A percentile compares a stretch with the other conserved stretches of the same genome.
phyloP scores from a whole-genome alignment of 202 grass and related monocot genomes.

The Zoysia matrella region DNA sequence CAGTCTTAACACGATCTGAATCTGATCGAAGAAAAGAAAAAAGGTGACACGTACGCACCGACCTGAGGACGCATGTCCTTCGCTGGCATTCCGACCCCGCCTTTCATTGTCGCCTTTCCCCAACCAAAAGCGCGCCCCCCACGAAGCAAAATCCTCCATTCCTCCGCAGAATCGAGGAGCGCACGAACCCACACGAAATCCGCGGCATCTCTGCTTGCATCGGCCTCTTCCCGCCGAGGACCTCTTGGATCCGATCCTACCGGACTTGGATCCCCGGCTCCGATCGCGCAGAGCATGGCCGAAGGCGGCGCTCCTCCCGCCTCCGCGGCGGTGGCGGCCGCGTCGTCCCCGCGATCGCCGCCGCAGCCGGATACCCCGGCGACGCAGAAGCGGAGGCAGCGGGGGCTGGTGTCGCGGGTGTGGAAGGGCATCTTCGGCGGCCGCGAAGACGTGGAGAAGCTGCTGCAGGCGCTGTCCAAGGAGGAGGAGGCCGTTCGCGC shows the following conservation, averaged over 20 bases:
- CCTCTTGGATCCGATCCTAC: not conserved
- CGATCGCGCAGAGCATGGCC: conserved; percentile 37
- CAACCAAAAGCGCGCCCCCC: conserved; percentile 29
- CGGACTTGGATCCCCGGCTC: not conserved
- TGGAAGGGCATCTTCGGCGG: conserved; percentile 77
- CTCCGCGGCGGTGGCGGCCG: not conserved
- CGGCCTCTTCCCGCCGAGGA: not conserved
- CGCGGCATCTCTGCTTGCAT: not conserved
- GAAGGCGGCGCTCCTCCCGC: conserved; percentile 35
- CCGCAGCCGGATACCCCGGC: conserved; percentile 39
- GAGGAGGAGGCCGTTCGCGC: conserved; percentile 77
- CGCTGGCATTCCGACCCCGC: not conserved
- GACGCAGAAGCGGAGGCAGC: conserved; percentile 58
- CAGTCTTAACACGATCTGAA: not conserved
- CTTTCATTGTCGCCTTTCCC: not conserved
- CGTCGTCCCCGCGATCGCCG: conserved; percentile 42
- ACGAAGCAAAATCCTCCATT: conserved; percentile 29
- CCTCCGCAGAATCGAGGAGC: conserved; percentile 7
- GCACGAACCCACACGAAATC: not conserved
- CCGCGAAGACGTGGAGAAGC: conserved; percentile 81
- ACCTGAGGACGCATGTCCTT: not conserved
- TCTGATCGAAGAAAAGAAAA: no score
- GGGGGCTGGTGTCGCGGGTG: conserved; percentile 64
- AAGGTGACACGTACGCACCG: conserved; percentile 9
- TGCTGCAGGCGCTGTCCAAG: conserved; percentile 78